Conservation (phyloP, 2,329 filamentous ascomycete genomes). For the Paraphaeosphaeria sporulosa region DNA sequence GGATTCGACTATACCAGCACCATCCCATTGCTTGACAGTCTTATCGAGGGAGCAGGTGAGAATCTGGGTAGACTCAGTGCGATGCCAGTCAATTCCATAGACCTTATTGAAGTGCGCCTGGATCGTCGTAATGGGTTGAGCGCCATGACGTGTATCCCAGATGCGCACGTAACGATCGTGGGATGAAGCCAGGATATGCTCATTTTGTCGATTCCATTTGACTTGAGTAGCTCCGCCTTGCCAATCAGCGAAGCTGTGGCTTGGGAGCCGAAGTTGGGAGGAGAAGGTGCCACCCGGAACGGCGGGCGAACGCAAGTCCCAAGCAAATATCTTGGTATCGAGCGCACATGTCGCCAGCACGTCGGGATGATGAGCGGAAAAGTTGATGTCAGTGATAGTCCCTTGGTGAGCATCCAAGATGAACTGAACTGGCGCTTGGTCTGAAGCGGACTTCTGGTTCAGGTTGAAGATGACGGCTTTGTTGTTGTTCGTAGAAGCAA, state of each 20-base stretch:
- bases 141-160: conserved; percentile 86
- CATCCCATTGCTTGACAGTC: conserved; percentile 94
- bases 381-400: conserved; percentile 96
- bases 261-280: conserved; percentile 15
- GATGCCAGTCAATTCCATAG: conserved; percentile 94
- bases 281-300: conserved; percentile 67
- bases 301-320: conserved; percentile 80
- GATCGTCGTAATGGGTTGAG: conserved; percentile 81
- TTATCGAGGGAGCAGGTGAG: conserved; percentile 91
- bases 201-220: conserved; percentile 89
- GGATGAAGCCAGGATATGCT: conserved; percentile 87
- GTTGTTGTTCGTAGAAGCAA: conserved; percentile 92
- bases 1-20: conserved; percentile 63
- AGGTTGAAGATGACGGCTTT: conserved; percentile 95
- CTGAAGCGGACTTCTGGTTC: conserved; percentile 58
- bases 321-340: conserved; percentile 91
- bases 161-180: conserved; percentile 88
- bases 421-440: conserved; percentile 85
- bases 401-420: conserved; percentile 85
- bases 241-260: conserved; percentile 82
- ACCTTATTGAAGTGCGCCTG: conserved; percentile 91
- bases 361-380: conserved; percentile 91
- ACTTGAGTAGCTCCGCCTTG: conserved; percentile 93
- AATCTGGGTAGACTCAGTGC: conserved; percentile 73
- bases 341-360: conserved; percentile 89